phyloP scores from a whole-genome alignment of 768 basidiomycete species.

The Boletus patriciae region DNA sequence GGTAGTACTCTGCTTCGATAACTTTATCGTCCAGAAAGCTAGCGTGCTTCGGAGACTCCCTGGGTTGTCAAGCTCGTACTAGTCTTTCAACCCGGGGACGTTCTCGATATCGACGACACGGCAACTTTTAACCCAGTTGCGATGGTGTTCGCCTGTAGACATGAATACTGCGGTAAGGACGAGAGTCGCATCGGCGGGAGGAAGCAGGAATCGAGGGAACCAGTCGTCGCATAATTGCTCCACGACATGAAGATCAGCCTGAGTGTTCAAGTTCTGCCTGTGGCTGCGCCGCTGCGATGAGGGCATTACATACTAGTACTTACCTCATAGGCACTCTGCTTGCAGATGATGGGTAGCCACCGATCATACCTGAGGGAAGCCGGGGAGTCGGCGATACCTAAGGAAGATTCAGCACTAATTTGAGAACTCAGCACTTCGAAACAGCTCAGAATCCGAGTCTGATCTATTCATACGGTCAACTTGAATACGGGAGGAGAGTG shows the following conservation, averaged over 20 bases:
- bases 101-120: slow-evolving; percentile 30
- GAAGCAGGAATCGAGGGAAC: slow-evolving; percentile 18
- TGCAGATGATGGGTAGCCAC: too few relatives aligned
- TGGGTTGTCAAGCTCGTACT: slow-evolving; percentile 34
- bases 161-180: slow-evolving; percentile 18
- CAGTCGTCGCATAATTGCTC: slow-evolving; percentile 17
- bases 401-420: too few relatives aligned
- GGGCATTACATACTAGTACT: too few relatives aligned
- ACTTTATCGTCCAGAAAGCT: slow-evolving; percentile 37
- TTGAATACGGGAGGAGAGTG: too few relatives aligned
- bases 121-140: slow-evolving; percentile 24
- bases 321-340: too few relatives aligned
- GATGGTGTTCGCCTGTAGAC: slow-evolving; percentile 9
- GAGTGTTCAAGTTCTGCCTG: too few relatives aligned
- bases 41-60: slow-evolving; percentile 23
- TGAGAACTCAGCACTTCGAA: too few relatives aligned
- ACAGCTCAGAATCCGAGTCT: too few relatives aligned
- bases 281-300: too few relatives aligned
- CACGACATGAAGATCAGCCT: slow-evolving; percentile 8
- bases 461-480: too few relatives aligned
- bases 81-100: slow-evolving; percentile 35
- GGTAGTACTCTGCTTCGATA: slow-evolving; percentile 40
- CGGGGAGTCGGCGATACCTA: too few relatives aligned
- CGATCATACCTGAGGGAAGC: too few relatives aligned
- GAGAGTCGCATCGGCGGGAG: slow-evolving; percentile 20